Evolutionary conservation across 2,329 filamentous ascomycete species (phyloP).

Genomic region (Penicillium psychrosexuale): DNA sequence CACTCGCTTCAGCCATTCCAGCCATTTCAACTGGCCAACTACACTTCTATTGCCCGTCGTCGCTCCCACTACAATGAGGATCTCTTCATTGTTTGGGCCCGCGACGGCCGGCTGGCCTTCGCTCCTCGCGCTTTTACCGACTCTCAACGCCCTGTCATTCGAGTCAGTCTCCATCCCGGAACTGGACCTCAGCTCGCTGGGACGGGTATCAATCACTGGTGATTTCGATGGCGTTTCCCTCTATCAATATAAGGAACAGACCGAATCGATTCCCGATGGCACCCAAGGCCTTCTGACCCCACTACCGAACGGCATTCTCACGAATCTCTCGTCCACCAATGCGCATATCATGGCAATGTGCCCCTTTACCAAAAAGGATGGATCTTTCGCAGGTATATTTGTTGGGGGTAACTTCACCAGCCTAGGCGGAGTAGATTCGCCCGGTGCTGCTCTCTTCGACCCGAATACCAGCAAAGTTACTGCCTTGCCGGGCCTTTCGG

Average conservation of each 20-base stretch:
- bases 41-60: constrained; percentile 32
- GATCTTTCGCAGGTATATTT: constrained; percentile 68
- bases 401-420: constrained; percentile 96
- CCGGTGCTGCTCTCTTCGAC: constrained; percentile 78
- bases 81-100: constrained; percentile 45
- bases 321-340: constrained; percentile 71
- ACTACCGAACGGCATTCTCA: constrained; percentile 81
- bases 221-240: constrained; percentile 90
- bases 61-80: constrained; percentile 44
- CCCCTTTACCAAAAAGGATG: constrained; percentile 65
- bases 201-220: constrained; percentile 79
- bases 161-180: constrained; percentile 36
- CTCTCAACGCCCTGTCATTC: constrained; percentile 35
- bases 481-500: constrained; percentile 74
- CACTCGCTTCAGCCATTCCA: constrained; percentile 11
- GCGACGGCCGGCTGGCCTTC: constrained; percentile 39
- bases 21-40: constrained; percentile 6
- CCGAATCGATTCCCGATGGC: constrained; percentile 62
- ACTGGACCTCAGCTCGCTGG: constrained; percentile 72
- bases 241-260: constrained; percentile 81
- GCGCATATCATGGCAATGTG: constrained; percentile 89
- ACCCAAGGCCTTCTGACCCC: constrained; percentile 76
- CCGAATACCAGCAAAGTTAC: constrained; percentile 66
- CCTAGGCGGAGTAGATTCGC: constrained; percentile 70
- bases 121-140: constrained; percentile 27